Conservation (phyloP, 495 filamentous ascomycete species). For the Xylaria curta region DNA sequence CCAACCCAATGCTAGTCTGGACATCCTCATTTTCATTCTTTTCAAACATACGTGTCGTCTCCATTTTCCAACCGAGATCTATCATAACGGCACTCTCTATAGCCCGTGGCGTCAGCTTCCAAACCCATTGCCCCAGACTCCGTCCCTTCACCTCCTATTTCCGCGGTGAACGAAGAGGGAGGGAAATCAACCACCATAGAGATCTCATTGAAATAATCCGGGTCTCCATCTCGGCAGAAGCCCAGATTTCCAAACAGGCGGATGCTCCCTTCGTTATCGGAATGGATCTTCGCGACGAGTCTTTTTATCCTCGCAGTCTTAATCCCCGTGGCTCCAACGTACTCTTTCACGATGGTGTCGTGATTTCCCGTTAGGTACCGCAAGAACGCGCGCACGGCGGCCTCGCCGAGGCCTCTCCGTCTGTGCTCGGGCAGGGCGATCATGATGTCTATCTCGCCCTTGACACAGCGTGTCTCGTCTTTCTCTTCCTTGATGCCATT, state of each 20-base stretch:
- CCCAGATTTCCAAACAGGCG: slow-evolving; percentile 54
- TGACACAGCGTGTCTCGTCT: slow-evolving; percentile 36
- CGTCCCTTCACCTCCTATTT: neutral
- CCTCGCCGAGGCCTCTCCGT: slow-evolving; percentile 68
- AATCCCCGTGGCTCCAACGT: slow-evolving; percentile 32
- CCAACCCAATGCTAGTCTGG: neutral
- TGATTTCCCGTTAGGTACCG: slow-evolving; percentile 62
- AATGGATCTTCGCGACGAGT: slow-evolving; percentile 56
- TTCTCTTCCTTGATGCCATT: neutral
- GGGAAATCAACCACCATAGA: slow-evolving; percentile 45
- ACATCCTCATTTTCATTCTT: neutral
- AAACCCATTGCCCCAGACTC: neutral
- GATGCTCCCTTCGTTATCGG: slow-evolving; percentile 47
- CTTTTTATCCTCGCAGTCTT: slow-evolving; percentile 33
- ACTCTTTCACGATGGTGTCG: slow-evolving; percentile 65
- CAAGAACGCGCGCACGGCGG: slow-evolving; percentile 71
- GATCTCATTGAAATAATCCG: slow-evolving; percentile 60
- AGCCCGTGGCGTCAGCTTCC: neutral
- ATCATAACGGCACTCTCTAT: slow-evolving; percentile 22
- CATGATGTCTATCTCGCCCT: slow-evolving; percentile 90
- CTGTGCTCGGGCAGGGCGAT: slow-evolving; percentile 68
- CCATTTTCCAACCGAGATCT: slow-evolving; percentile 7
- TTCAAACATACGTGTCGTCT: neutral
- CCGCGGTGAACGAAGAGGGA: neutral
- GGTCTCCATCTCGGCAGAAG: slow-evolving; percentile 50